Conservation (phyloP, 208 protist genomes). For the Endotrypanum monterogeii region DNA sequence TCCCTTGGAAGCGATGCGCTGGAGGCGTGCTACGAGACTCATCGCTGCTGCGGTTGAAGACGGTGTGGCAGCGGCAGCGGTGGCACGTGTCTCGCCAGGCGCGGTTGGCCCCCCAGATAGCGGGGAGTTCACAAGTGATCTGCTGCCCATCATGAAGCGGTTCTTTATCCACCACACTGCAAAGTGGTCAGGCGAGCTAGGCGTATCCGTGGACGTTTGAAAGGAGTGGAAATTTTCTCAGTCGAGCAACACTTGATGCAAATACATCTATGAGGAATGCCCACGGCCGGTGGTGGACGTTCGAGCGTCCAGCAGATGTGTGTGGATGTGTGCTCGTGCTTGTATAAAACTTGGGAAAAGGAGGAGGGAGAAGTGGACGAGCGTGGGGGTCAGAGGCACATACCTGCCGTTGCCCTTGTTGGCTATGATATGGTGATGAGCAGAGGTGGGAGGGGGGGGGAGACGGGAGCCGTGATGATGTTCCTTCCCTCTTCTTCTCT, state of each 20-base stretch:
- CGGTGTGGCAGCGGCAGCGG: background rate
- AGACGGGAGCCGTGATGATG: too few species aligned
- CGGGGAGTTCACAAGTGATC: background rate
- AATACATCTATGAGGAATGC: background rate
- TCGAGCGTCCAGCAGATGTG: background rate
- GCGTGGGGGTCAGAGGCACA: background rate
- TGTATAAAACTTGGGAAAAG: background rate
- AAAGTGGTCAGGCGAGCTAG: background rate
- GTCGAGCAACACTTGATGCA: background rate
- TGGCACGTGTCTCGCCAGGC: too few species aligned
- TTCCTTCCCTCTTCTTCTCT: too few species aligned
- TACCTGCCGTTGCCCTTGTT: background rate
- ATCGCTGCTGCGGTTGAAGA: conserved; percentile 5
- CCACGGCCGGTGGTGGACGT: background rate
- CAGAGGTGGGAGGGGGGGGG: too few species aligned
- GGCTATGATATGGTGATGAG: too few species aligned
- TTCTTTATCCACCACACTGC: background rate
- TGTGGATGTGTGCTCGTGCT: background rate
- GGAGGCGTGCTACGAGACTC: conserved; percentile 8
- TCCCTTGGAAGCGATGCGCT: conserved; percentile 3
- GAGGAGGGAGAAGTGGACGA: background rate
- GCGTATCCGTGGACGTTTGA: background rate
- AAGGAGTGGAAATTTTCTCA: background rate
- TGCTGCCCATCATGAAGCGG: background rate
- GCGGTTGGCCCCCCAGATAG: background rate